Evolutionary conservation across 2,329 filamentous ascomycete species (phyloP), one percentile per base, ranked within the genome.

Genomic region (Furcasterigmium sp.): DNA sequence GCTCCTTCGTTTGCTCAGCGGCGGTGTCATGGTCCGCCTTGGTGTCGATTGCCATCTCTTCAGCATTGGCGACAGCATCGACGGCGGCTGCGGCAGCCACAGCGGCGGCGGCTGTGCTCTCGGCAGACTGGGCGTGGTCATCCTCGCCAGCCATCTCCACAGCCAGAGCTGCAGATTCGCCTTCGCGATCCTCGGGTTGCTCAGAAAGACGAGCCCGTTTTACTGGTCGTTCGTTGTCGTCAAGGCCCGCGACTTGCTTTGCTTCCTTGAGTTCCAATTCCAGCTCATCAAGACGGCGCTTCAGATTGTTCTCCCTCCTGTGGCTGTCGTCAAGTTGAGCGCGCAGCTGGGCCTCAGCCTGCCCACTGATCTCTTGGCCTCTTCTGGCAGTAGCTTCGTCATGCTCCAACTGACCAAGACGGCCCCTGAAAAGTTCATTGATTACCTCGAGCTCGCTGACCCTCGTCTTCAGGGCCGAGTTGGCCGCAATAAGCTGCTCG

Each of bases 371-470:
- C 46, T 81, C 75, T 46, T 76, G 72, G 17, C 78, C 73, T 57
- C 81, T 67, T 57, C 83, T 68, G 41, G 85, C 79, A 38, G 77
- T 81, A 38, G 78, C 78, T 58, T 91, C 87, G 56, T 85, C 85
- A 52, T 83, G 79, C 59, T 94, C 88, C 11, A 93, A 73, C 59
- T 93, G 86, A 75, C 60, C 82, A 64, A 96, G 81, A 10, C 85
- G 79, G 29, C 84, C 84, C 40, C 84, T 76, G 62, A 89, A 90
- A 36, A 91, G 72, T 58, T 87, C 85, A 56, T 91, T 96, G 70
- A 98, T 96, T 41, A 98, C 79, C 61, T 98, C 93, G 19, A 98
- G 76, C 63, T 98, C 93, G 54, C 85, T 93, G 26, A 98, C 91
- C 34, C 93, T 84, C 1, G 93, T 98, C 68, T 94, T 95, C n/a